phyloP scores from a whole-genome alignment of 441 rosid species.

The Gossypium davidsonii region DNA sequence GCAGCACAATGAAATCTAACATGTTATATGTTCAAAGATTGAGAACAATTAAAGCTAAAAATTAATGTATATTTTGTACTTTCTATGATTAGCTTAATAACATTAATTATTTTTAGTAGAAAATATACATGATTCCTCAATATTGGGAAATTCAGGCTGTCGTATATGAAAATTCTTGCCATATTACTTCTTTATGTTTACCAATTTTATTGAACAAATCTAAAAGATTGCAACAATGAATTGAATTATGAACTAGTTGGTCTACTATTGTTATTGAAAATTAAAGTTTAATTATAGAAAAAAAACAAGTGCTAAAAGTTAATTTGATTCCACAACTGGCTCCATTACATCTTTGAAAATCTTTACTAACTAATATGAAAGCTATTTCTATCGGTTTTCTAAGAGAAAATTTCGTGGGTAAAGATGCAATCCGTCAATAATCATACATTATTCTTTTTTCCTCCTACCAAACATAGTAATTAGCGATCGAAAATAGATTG shows the following conservation, averaged over 20 bases:
- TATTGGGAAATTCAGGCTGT: background rate
- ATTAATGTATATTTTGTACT: background rate
- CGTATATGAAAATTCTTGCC: background rate
- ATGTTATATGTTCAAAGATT: slow-evolving; percentile 22
- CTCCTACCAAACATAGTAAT: too few relatives aligned
- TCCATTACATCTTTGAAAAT: background rate
- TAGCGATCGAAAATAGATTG: too few relatives aligned
- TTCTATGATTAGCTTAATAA: background rate
- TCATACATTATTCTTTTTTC: too few relatives aligned
- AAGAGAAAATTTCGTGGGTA: background rate
- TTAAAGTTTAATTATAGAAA: background rate
- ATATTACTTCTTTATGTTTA: background rate
- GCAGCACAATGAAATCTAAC: slow-evolving; percentile 23
- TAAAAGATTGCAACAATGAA: background rate
- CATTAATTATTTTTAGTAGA: background rate
- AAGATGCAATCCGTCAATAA: background rate
- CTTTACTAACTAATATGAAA: background rate
- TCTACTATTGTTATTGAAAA: background rate
- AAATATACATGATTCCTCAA: background rate
- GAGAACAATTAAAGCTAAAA: slow-evolving; percentile 4
- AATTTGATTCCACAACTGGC: slow-evolving; percentile 2
- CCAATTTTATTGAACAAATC: background rate
- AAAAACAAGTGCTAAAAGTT: background rate
- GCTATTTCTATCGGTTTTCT: background rate
- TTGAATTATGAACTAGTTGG: background rate